These are phyloP conservation scores for Singerocomus rubriflavus DNA, from an alignment of 1,284 basidiomycete species.

Conservation along the genomic window DNA sequence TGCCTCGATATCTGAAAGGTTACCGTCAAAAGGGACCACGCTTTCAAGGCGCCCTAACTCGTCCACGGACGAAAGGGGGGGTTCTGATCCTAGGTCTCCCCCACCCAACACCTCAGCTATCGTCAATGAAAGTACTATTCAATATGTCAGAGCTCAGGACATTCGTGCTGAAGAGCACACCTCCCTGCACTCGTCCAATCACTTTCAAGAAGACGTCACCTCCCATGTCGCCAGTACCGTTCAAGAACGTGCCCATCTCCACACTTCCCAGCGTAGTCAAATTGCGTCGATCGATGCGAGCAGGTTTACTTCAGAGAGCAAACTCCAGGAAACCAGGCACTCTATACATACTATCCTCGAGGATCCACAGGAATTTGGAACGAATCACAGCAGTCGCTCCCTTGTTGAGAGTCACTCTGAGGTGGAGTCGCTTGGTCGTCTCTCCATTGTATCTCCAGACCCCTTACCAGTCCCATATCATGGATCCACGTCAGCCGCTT, in stretches of 20 bases:
- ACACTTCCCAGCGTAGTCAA: slow-evolving; percentile 8
- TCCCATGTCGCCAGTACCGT: slow-evolving; percentile 5
- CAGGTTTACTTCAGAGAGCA: slow-evolving; percentile 15
- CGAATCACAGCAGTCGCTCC: slow-evolving; percentile 15
- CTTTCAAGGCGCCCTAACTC: slow-evolving; percentile 22
- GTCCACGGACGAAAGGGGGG: slow-evolving; percentile 8
- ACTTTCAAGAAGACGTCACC: slow-evolving; percentile 14
- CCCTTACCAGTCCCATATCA: slow-evolving; percentile 35
- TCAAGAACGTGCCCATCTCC: slow-evolving; percentile 19
- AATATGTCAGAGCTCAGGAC: slow-evolving; percentile 14
- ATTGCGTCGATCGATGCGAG: slow-evolving; percentile 16
- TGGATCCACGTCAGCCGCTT: slow-evolving; percentile 31
- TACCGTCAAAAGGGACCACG: slow-evolving; percentile 7
- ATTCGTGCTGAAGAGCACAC: slow-evolving; percentile 20
- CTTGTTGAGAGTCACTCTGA: slow-evolving; percentile 22
- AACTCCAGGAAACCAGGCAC: slow-evolving; percentile 22
- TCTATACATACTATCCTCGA: slow-evolving; percentile 32
- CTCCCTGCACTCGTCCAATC: slow-evolving; percentile 11
- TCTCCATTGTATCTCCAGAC: slow-evolving; percentile 31
- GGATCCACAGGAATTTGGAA: slow-evolving; percentile 22
- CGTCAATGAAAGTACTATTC: slow-evolving; percentile 8
- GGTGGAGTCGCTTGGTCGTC: slow-evolving; percentile 21
- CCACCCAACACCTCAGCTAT: slow-evolving; percentile 12
- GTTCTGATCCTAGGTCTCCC: slow-evolving; percentile 5
- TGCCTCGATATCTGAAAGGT: slow-evolving; percentile 24